Evolutionary conservation across 305 asterid genomes (phyloP).

Genomic region (Fraxinus floribunda): DNA sequence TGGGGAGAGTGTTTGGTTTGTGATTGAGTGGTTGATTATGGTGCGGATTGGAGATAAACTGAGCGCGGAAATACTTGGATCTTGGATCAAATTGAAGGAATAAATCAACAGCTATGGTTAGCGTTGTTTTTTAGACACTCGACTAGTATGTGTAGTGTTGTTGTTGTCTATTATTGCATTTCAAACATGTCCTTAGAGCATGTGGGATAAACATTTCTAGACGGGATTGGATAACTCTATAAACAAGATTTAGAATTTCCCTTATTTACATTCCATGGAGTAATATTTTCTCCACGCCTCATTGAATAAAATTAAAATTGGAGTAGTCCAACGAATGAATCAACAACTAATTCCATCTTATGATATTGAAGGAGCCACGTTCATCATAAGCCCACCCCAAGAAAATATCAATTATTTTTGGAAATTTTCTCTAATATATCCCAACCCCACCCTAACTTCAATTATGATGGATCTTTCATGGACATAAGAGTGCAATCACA

Average conservation of each 20-base stretch:
- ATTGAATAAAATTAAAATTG: neutral
- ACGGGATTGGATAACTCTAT: neutral
- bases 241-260: neutral
- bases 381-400: neutral
- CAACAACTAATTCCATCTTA: neutral
- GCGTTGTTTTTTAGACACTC: neutral
- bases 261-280: neutral
- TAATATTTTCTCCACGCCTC: neutral
- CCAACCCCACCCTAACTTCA: neutral
- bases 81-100: too few species aligned
- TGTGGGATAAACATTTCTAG: neutral
- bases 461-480: neutral
- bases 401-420: neutral
- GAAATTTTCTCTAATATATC: neutral
- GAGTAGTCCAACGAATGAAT: conserved; percentile 3
- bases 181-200: neutral
- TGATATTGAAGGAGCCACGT: neutral
- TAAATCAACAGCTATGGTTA: too few species aligned
- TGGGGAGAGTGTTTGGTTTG: too few species aligned
- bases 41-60: too few species aligned
- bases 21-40: too few species aligned
- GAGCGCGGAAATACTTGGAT: too few species aligned
- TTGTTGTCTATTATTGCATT: neutral
- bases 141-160: neutral
- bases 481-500: neutral